Evolutionary conservation across 805 yeast genomes (phyloP).

Genomic region (Ogataea saltuana): DNA sequence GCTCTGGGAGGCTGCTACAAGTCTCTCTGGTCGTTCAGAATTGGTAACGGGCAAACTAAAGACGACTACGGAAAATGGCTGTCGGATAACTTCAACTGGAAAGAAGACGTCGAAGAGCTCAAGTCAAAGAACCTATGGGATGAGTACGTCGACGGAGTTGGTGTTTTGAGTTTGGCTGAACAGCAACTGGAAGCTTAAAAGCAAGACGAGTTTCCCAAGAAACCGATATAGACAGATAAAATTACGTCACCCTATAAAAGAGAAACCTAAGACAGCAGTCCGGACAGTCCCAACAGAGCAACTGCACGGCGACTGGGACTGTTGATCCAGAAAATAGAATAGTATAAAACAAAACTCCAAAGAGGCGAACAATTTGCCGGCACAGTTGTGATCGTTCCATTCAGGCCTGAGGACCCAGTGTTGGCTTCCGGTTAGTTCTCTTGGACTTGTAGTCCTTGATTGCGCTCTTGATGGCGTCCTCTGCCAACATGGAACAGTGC

Average conservation of each 20-base stretch:
- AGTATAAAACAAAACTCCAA: constrained; percentile 4
- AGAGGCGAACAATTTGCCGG: background rate
- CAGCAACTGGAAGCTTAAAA: constrained; percentile 18
- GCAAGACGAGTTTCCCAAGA: background rate
- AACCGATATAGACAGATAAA: constrained; percentile 6
- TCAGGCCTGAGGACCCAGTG: constrained; percentile 61
- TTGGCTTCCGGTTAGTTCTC: constrained; percentile 55
- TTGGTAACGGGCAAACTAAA: constrained; percentile 30
- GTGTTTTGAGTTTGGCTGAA: constrained; percentile 50
- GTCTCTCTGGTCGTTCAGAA: constrained; percentile 67
- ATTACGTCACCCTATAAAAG: constrained; percentile 2
- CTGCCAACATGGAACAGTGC: constrained; percentile 98
- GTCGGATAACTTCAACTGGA: constrained; percentile 49
- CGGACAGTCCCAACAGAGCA: too few species aligned
- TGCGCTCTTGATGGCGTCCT: constrained; percentile 97
- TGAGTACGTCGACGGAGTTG: constrained; percentile 53
- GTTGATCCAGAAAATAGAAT: constrained; percentile 6
- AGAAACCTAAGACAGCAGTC: background rate
- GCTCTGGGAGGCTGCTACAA: constrained; percentile 90
- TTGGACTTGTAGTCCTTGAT: constrained; percentile 91
- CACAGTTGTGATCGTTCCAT: background rate
- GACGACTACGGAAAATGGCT: constrained; percentile 46
- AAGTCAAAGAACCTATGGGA: constrained; percentile 47
- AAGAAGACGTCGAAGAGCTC: constrained; percentile 43
- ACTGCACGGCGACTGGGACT: too few species aligned